Percentiles rank a stretch among this genome's conserved stretches.
Evolutionary conservation across 768 basidiomycete species (phyloP).

Genomic region (Trametes punicea): DNA sequence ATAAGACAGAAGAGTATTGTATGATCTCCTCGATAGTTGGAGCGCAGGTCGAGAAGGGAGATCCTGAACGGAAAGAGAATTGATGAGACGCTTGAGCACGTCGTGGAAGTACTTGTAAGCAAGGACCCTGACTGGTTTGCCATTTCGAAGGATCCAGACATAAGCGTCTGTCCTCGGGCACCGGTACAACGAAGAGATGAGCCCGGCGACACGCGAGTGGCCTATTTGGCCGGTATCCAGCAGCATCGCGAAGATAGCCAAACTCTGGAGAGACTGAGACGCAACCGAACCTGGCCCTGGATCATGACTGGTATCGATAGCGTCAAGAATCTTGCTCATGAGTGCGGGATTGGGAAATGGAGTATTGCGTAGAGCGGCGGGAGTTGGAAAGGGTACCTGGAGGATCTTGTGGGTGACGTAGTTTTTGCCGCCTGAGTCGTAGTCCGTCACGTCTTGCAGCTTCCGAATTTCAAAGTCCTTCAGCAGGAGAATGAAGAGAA

Average conservation of each 20-base stretch:
- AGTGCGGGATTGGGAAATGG: conserved; percentile 9
- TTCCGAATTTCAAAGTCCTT: conserved; percentile 55
- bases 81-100: conserved; percentile 28
- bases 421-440: not conserved
- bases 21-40: conserved; percentile 40
- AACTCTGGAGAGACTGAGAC: conserved; percentile 50
- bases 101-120: conserved; percentile 33
- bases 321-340: conserved; percentile 27
- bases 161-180: conserved; percentile 29
- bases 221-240: conserved; percentile 50
- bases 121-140: conserved; percentile 15
- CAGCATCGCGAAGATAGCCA: conserved; percentile 54
- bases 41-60: conserved; percentile 20
- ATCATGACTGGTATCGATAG: conserved; percentile 31
- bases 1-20: conserved; percentile 66
- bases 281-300: conserved; percentile 8
- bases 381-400: not conserved
- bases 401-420: conserved; percentile 5
- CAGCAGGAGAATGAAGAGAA: conserved; percentile 62
- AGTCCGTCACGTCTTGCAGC: not conserved
- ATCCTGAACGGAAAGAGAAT: conserved; percentile 10
- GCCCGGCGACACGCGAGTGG: conserved; percentile 39
- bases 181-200: conserved; percentile 47
- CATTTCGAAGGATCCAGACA: conserved; percentile 26
- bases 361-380: not conserved